Evolutionary conservation across 75 land plant species (phyloP).

Genomic region (Selaginella tamariscina): DNA sequence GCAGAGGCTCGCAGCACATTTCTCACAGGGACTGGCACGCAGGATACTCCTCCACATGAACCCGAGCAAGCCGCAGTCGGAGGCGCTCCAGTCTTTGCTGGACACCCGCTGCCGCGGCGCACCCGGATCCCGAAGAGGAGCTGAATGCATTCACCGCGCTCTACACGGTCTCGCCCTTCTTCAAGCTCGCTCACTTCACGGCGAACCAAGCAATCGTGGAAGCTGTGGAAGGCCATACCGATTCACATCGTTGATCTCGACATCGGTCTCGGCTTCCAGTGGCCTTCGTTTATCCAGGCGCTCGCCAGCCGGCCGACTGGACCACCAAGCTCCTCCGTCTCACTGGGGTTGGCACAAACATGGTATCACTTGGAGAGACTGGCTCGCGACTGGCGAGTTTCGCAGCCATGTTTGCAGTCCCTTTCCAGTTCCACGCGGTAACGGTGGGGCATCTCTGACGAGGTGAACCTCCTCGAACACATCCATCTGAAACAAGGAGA

Average conservation of each 20-base stretch:
- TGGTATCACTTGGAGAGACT: conserved; percentile 30
- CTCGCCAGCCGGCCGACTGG: conserved; percentile 31
- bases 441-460: neutral
- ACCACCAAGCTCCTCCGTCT: conserved; percentile 41
- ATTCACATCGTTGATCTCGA: conserved; percentile 3
- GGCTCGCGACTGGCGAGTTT: conserved; percentile 33
- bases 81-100: conserved; percentile 41
- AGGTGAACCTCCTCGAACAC: conserved; percentile 11
- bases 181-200: conserved; percentile 56
- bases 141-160: conserved; percentile 23
- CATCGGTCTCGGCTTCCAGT: neutral
- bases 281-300: conserved; percentile 5
- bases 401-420: conserved; percentile 34
- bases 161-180: conserved; percentile 42
- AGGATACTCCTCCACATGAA: conserved; percentile 20
- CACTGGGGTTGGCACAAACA: conserved; percentile 36
- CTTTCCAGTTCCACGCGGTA: conserved; percentile 40
- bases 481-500: conserved; percentile 28
- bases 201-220: conserved; percentile 56
- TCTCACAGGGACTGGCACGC: conserved; percentile 39
- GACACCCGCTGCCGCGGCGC: conserved; percentile 22
- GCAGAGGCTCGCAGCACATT: conserved; percentile 50
- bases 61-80: conserved; percentile 22
- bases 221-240: conserved; percentile 25
- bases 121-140: conserved; percentile 15